A percentile compares a stretch with the other conserved stretches of the same genome.
phyloP scores from a whole-genome alignment of 1,284 basidiomycete genomes.

The Ganoderma lucidum region DNA sequence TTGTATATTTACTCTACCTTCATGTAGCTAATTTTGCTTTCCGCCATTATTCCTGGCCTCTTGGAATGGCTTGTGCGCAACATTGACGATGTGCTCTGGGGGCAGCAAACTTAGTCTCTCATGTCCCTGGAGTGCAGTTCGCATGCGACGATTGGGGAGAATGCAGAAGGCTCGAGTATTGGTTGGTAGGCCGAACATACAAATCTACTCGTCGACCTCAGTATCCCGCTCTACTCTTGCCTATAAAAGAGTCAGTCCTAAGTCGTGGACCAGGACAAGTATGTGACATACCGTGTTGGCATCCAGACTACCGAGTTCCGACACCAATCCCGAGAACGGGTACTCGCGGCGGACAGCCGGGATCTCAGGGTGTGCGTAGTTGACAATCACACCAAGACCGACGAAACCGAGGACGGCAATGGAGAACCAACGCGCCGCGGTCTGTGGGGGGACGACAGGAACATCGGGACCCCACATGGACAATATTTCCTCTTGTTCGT shows the following conservation, averaged over 20 bases:
- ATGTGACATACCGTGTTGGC: conserved; percentile 69
- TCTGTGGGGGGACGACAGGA: conserved; percentile 60
- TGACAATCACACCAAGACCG: conserved; percentile 62
- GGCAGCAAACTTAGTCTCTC: neutral
- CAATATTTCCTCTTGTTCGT: conserved; percentile 84
- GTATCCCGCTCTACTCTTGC: conserved; percentile 35
- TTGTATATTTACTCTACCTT: conserved; percentile 7
- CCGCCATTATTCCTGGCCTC: neutral
- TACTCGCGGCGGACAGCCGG: conserved; percentile 75
- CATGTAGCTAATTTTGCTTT: conserved; percentile 19
- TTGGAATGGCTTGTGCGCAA: neutral
- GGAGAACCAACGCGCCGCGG: conserved; percentile 69
- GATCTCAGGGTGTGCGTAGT: conserved; percentile 61
- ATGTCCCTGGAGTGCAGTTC: neutral
- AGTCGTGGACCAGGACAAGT: neutral
- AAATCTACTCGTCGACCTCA: conserved; percentile 36
- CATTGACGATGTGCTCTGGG: neutral
- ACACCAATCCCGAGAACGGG: conserved; percentile 74
- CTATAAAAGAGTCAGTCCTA: conserved; percentile 6
- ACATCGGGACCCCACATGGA: conserved; percentile 92
- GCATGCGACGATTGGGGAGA: neutral
- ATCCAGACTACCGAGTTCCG: conserved; percentile 77
- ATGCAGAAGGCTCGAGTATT: conserved; percentile 33
- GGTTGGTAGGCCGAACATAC: neutral
- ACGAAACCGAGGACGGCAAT: conserved; percentile 69